Base-by-base conservation (phyloP, 2,329 filamentous ascomycete genomes). In the Alternaria solani region DNA sequence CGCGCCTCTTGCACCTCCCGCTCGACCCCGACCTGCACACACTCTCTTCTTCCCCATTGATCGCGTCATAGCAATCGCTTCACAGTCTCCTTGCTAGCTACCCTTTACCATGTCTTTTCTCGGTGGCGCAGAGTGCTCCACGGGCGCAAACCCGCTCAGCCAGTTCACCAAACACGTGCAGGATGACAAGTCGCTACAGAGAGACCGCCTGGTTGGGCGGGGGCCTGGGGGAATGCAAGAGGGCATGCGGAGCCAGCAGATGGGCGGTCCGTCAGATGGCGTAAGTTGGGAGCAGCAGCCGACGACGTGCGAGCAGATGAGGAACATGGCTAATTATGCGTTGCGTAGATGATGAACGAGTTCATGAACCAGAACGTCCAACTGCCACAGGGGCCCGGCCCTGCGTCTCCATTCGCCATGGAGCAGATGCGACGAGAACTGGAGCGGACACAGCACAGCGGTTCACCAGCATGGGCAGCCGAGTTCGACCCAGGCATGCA, bases 121-220 rank as follows among this genome's bases (percentile, higher is more conserved):
- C 73, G 92, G 93, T 81, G 94, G 94, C 71, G 91, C 94, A 71
- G 95, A 98, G 83, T 99, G 95, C 86, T 98, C 94, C 57, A 96
- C 95, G 63, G 93, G 92, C 67, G 93, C 91, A 75, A 99, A 99
- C 80, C 95, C 96, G 59, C 89, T 99, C 73, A 94, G 92, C 77
- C 95, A 98, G 84, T 96, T 99, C 79, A 93, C 94, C 66, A 99
- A 99, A 81, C 94, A 97, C 80, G 92, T 95, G 58, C 92, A 96
- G 76, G 93, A 96, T 85, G 95, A 99, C 83, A 96, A 94, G 81
- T 95, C 92, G 59, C 84, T 98, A 59, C 95, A 98, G 81, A 87
- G 94, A 73, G 95, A 99, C 80, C 88, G 95, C 61, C 84, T 98
- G 63, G 89, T 92, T 61, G 92, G 92, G 64, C 85, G 90, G 67